Evolutionary conservation across 2,329 filamentous ascomycete genomes (phyloP).

Genomic region (Fusarium tricinctum): DNA sequence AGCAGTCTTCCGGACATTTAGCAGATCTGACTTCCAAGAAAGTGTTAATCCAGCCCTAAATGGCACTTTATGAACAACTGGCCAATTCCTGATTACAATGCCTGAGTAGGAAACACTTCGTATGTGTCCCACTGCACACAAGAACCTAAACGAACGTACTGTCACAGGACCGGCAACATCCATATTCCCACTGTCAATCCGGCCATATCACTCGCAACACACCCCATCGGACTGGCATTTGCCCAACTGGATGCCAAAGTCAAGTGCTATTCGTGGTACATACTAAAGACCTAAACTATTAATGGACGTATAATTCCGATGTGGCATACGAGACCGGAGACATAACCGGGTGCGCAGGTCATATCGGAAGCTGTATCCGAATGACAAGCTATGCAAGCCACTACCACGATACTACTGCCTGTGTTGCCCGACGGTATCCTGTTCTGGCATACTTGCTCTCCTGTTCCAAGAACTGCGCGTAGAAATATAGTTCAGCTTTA

Average conservation of each 20-base stretch:
- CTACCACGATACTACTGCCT: constrained; percentile 6
- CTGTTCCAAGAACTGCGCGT: not conserved
- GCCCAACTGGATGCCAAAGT: not conserved
- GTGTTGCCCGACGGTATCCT: constrained; percentile 4
- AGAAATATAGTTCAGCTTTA: constrained; percentile 1
- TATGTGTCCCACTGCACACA: no score
- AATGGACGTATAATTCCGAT: not conserved
- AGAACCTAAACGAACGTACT: not conserved
- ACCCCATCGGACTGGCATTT: constrained; percentile 2
- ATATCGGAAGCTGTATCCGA: constrained; percentile 17
- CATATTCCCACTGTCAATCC: not conserved
- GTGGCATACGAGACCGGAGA: constrained; percentile 4
- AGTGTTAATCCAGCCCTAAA: not conserved
- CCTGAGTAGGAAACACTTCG: no score
- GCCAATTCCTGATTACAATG: not conserved
- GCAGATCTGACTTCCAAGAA: not conserved
- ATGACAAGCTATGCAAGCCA: constrained; percentile 5
- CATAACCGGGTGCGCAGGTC: constrained; percentile 7
- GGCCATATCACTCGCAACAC: not conserved
- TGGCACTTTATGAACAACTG: not conserved
- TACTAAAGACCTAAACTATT: not conserved
- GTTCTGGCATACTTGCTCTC: not conserved
- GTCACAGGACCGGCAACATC: constrained; percentile 3
- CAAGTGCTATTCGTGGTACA: not conserved
- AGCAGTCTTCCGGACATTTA: not conserved